These are phyloP conservation scores for Pseudogymnoascus pannorum DNA, from an alignment of 2,329 filamentous ascomycete species.

Conservation along the genomic window DNA sequence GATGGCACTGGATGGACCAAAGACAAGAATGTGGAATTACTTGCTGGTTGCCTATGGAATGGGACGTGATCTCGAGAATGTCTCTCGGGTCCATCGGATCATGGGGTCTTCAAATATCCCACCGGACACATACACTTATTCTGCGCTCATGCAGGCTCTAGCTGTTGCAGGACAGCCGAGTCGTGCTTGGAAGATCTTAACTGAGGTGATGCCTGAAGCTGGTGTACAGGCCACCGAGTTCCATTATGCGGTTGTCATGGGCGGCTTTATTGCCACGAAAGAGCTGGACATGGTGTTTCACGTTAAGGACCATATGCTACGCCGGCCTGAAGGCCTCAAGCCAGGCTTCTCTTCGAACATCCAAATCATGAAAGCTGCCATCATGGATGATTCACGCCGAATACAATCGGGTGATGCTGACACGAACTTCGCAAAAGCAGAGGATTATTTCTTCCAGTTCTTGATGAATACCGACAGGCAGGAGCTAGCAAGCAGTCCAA, in stretches of 20 bases:
- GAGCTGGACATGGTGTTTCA: conserved; percentile 40
- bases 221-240: conserved; percentile 37
- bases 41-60: conserved; percentile 64
- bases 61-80: conserved; percentile 48
- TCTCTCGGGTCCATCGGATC: conserved; percentile 44
- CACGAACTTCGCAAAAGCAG: conserved; percentile 20
- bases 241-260: conserved; percentile 47
- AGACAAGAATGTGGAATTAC: conserved; percentile 69
- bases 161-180: conserved; percentile 44
- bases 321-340: conserved; percentile 26
- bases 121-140: conserved; percentile 51
- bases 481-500: conserved; percentile 20
- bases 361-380: conserved; percentile 31
- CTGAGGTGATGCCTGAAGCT: conserved; percentile 41
- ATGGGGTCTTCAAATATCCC: conserved; percentile 47
- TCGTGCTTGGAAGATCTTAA: conserved; percentile 47
- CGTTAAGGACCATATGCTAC: conserved; percentile 40
- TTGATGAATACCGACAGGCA: conserved; percentile 20
- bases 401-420: conserved; percentile 12
- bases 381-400: conserved; percentile 18
- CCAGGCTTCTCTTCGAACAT: conserved; percentile 33
- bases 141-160: conserved; percentile 52
- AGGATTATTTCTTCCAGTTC: conserved; percentile 23
- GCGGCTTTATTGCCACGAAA: conserved; percentile 35
- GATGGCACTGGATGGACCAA: conserved; percentile 42